Evolutionary conservation across 2,329 filamentous ascomycete genomes (phyloP).

Genomic region (Xylaria polymorpha): DNA sequence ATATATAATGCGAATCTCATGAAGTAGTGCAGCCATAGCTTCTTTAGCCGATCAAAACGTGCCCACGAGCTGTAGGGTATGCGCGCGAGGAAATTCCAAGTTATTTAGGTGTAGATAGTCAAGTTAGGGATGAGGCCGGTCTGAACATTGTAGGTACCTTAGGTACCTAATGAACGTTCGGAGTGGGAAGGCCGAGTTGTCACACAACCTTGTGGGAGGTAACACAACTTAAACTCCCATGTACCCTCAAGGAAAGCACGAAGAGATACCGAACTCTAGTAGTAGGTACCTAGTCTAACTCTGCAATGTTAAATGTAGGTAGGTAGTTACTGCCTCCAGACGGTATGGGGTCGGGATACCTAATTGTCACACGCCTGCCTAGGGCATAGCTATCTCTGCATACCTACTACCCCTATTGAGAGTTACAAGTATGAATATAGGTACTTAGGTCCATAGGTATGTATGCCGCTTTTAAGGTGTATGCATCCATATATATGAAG

Average conservation of each 20-base stretch:
- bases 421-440: background rate
- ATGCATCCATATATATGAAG: background rate
- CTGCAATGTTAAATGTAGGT: background rate
- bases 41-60: background rate
- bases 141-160: background rate
- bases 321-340: background rate
- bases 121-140: background rate
- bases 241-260: conserved; percentile 2
- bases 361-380: background rate
- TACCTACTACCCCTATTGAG: background rate
- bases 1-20: background rate
- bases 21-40: background rate
- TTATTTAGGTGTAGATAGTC: background rate
- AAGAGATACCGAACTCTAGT: background rate
- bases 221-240: background rate
- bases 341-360: background rate
- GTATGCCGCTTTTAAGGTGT: background rate
- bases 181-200: background rate
- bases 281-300: background rate
- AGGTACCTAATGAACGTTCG: too few relatives aligned
- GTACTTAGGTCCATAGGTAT: too few relatives aligned
- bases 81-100: background rate
- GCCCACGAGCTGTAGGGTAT: background rate
- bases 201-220: background rate
- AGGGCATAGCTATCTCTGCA: background rate